Evolutionary conservation across 495 filamentous ascomycete species (phyloP), one percentile per base, ranked within the genome.

Genomic region (Xylaria longipes): DNA sequence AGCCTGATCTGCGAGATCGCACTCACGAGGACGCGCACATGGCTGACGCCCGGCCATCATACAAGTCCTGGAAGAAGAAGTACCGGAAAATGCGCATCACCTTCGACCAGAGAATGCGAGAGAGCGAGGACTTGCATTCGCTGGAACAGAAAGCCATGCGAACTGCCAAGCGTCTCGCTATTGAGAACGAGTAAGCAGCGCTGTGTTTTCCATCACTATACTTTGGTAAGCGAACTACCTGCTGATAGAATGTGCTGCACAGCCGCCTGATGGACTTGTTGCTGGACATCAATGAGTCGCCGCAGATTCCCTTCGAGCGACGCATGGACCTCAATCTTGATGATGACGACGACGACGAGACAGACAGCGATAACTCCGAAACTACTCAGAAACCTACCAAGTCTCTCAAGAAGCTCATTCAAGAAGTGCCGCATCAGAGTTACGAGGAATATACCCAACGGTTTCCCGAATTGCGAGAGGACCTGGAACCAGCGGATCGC

Each of bases 1-100:
- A 79, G 62, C 73, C 70, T 31, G 48, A 73, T 71, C 68, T 75
- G 61, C 61, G 77, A 71, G 50, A 70, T 29, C 62, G 79, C 80
- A 41, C 50, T 14, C 74, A 76, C 22, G 77, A 73, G 62, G 80
- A 82, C 73, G 69, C 73, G 20, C 78, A 74, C 25, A 78, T 79
- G 76, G 68, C 75, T 20, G 82, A 82, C 33, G 71, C 80, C 43
- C 82, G 78, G 73, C 74, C 76, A 63, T 81, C 83, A 4, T 82
- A 81, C 73, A 82, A 80, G 63, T 84, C 80, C 25, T 86, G 75
- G 80, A 95, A 94, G 83, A 97, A 97, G 83, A 99, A 99, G 83
- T 99, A 95, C 81, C 90, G 93, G 68, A 99, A 99, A 84, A 90
- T 97, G 84, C 91, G 92, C 76, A 85, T 93, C 76, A 86, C 88